Evolutionary conservation across 768 basidiomycete genomes (phyloP), one percentile per base, ranked within the genome.

Genomic region (Asterophora parasitica): DNA sequence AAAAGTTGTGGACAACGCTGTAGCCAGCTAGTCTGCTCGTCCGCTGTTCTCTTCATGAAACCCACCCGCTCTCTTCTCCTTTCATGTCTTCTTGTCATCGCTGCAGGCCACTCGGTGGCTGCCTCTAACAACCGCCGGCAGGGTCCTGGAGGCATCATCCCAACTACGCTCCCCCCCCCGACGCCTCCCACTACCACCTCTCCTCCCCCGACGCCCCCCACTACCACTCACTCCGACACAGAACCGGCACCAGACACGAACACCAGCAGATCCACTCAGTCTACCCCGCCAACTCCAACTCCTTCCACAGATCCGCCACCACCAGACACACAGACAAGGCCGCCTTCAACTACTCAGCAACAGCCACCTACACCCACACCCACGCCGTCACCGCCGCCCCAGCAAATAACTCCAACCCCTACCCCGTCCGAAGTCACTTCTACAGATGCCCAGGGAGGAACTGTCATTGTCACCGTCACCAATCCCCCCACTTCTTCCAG

Each of bases 401-500:
- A 6, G 10, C 56, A 9, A n/a, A n/a, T n/a, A n/a, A n/a, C n/a
- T n/a, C 19, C 51, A 13, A 20, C 48, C 1, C 8, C 56, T 17
- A 16, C 39, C 28, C 45, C 52, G 9, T 34, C 42, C 12, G 55
- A 12, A 32, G 58, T 12, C 15, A 50, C 9, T 4, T 39, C 60
- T 10, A 57, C 50, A 5, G 46, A 53, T 34, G 26, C 53, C 7
- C 44, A 50, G 13, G 65, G 63, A n/a, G 49, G 56, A n/a, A 63
- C 63, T 9, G 52, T 64, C 17, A 64, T 65, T 7, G 39, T 61
- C 31, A 61, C 61, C 6, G 12, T 52, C 16, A 59, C 61, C 19
- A 46, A 43, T 23, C 26, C 72, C 1, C 52, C 68, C 7, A 12
- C 68, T 5, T 19, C 64, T 3, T 28, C 71, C 7, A 47, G 61